A percentile compares a stretch with the other conserved stretches of the same genome.
These are phyloP conservation scores for Umbelopsis sp. DNA, from an alignment of 192 early-diverging fungal species.

Conservation along the genomic window DNA sequence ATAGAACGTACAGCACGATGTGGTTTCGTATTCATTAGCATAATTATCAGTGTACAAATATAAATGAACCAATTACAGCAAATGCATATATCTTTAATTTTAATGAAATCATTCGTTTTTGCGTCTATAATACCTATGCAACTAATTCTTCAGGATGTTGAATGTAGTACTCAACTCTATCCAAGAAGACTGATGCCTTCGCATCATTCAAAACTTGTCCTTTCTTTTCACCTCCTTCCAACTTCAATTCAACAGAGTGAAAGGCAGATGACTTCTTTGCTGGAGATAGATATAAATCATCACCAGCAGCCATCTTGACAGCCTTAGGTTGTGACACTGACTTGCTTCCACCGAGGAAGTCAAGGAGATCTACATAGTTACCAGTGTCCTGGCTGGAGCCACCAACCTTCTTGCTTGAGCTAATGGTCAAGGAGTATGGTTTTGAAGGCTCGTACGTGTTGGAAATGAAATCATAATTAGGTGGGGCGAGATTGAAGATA, in stretches of 20 bases:
- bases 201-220: conserved; percentile 35
- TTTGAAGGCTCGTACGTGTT: conserved; percentile 32
- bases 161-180: conserved; percentile 54
- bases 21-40: neutral
- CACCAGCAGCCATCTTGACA: conserved; percentile 34
- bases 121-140: conserved; percentile 30
- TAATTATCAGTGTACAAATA: too few relatives aligned
- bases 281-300: conserved; percentile 39
- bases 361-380: conserved; percentile 29
- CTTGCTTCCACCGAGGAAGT: conserved; percentile 47
- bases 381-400: neutral
- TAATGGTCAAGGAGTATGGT: conserved; percentile 32
- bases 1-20: neutral
- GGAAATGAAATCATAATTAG: conserved; percentile 37
- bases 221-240: conserved; percentile 49
- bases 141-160: conserved; percentile 54
- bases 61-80: too few relatives aligned
- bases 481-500: conserved; percentile 83
- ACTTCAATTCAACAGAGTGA: conserved; percentile 47
- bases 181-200: conserved; percentile 50
- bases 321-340: conserved; percentile 32
- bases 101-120: neutral
- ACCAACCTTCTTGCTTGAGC: conserved; percentile 8
- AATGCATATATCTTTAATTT: too few relatives aligned
- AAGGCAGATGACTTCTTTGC: conserved; percentile 34